Percentiles rank a stretch among this genome's conserved stretches.
Conservation (phyloP, 257 asterid species). For the Solanum virginianum region DNA sequence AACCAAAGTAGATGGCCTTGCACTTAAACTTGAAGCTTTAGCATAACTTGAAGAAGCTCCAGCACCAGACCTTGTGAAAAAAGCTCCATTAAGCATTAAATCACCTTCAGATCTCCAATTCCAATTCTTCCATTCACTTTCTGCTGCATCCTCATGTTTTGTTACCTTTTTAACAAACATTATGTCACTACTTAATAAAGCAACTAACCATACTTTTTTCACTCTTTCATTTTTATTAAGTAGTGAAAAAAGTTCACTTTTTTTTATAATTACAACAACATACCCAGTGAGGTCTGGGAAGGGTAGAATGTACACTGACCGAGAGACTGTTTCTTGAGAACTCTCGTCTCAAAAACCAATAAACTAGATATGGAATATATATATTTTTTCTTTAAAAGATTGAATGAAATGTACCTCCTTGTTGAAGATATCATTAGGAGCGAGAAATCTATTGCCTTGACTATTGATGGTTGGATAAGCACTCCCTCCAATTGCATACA, state of each 20-base stretch:
- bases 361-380: too few relatives aligned
- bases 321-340: too few relatives aligned
- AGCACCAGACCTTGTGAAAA: conserved; percentile 61
- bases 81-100: conserved; percentile 77
- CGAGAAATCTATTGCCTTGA: conserved; percentile 80
- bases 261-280: too few relatives aligned
- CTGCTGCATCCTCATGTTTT: conserved; percentile 60
- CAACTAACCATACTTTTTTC: background rate
- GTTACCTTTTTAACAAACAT: conserved; percentile 34
- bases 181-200: background rate
- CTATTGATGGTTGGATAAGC: conserved; percentile 84
- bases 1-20: conserved; percentile 61
- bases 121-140: conserved; percentile 65
- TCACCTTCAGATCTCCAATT: conserved; percentile 89
- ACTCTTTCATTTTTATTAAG: too few relatives aligned
- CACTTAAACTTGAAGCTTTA: conserved; percentile 87
- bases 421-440: conserved; percentile 38
- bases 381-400: background rate
- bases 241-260: too few relatives aligned
- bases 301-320: too few relatives aligned
- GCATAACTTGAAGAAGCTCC: conserved; percentile 79
- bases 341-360: too few relatives aligned
- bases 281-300: too few relatives aligned
- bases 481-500: conserved; percentile 94
- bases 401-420: conserved; percentile 41